phyloP scores from a whole-genome alignment of 495 filamentous ascomycete genomes.

The Hypoxylon lenormandii region DNA sequence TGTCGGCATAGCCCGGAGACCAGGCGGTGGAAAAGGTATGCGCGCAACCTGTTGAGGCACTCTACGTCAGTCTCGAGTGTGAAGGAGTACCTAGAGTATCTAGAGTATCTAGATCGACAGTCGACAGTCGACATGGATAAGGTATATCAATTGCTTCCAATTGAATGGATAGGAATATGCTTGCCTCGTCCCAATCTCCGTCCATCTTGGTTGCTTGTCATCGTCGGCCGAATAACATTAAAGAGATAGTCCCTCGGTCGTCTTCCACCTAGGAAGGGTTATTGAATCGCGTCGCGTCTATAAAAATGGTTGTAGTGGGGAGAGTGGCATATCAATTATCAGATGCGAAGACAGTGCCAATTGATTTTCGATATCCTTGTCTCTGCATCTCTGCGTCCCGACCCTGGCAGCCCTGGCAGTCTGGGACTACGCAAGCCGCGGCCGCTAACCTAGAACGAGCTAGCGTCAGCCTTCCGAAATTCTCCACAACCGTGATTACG shows the following conservation, averaged over 20 bases:
- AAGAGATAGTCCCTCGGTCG: slow-evolving; percentile 3
- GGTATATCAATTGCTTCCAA: neutral
- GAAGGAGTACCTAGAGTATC: no score
- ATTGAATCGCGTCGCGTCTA: slow-evolving; percentile 26
- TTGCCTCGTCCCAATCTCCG: slow-evolving; percentile 73
- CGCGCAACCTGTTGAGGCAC: slow-evolving; percentile 70
- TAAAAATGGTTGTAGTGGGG: slow-evolving; percentile 13
- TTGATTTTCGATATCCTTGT: no score
- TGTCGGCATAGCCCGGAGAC: slow-evolving; percentile 70
- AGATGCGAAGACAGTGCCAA: no score
- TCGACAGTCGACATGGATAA: neutral
- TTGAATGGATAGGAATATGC: slow-evolving; percentile 28
- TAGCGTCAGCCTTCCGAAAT: no score
- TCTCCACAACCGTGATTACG: no score
- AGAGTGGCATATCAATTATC: no score
- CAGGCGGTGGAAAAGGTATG: slow-evolving; percentile 75
- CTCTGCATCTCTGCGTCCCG: no score
- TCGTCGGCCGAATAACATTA: slow-evolving; percentile 35
- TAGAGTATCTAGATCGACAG: no score
- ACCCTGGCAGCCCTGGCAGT: no score
- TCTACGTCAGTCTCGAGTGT: slow-evolving; percentile 21
- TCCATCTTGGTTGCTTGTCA: slow-evolving; percentile 61
- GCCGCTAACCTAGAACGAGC: no score
- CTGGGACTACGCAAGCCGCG: no score
- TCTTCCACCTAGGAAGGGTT: slow-evolving; percentile 9